These are phyloP conservation scores for Penicillium bialowiezense DNA, from an alignment of 495 filamentous ascomycete species.

Conservation along the genomic window DNA sequence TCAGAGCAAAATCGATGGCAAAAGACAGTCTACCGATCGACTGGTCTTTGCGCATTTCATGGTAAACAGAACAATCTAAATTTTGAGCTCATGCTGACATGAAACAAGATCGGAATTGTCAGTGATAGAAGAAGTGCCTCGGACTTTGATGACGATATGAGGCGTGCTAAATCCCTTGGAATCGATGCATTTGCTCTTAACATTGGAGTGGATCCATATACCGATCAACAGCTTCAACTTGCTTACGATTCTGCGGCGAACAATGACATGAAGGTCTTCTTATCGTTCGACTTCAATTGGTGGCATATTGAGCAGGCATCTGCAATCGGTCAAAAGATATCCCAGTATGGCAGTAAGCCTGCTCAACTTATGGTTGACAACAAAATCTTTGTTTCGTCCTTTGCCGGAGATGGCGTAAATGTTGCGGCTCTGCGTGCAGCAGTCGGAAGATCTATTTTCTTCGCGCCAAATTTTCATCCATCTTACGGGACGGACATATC, in stretches of 20 bases:
- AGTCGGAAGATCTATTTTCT: conserved; percentile 49
- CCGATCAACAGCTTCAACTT: conserved; percentile 49
- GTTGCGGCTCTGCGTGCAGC: conserved; percentile 39
- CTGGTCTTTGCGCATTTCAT: conserved; percentile 62
- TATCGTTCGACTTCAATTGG: conserved; percentile 62
- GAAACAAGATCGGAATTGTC: conserved; percentile 50
- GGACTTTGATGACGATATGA: conserved; percentile 58
- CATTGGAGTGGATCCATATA: conserved; percentile 52
- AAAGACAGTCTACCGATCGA: conserved; percentile 15
- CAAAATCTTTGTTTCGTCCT: conserved; percentile 56
- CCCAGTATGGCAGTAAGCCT: conserved; percentile 42
- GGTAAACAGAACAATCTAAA: conserved; percentile 29
- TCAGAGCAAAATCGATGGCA: neutral
- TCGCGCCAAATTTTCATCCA: conserved; percentile 55
- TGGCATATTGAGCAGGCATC: conserved; percentile 41
- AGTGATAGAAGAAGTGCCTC: conserved; percentile 44
- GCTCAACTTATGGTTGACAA: conserved; percentile 55
- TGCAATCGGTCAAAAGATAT: conserved; percentile 46
- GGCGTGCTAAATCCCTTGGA: conserved; percentile 48
- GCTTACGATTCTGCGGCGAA: conserved; percentile 56
- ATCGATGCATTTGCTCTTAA: conserved; percentile 63
- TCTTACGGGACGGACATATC: conserved; percentile 29
- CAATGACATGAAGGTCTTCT: conserved; percentile 58
- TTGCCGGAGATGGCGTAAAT: conserved; percentile 51
- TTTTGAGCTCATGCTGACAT: neutral